Conservation (phyloP, 495 filamentous ascomycete genomes). For the Viridothelium virens region DNA sequence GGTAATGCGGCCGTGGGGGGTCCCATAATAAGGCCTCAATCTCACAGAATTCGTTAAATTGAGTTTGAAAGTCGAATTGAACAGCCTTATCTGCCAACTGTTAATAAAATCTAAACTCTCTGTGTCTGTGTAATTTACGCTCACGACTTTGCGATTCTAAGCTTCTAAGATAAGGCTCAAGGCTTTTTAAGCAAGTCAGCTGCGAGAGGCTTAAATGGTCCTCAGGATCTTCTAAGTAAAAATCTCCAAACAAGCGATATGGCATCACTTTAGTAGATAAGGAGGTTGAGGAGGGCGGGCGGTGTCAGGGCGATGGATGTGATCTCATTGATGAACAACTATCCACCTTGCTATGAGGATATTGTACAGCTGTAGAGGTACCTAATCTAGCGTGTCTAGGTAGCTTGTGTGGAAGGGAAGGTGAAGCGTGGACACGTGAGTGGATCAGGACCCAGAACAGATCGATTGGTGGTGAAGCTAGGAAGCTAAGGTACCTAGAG, state of each 20-base stretch:
- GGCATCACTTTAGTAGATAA: neutral
- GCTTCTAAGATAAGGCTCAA: neutral
- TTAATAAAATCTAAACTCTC: neutral
- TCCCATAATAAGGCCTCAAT: neutral
- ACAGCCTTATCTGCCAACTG: conserved; percentile 1
- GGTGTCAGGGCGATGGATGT: neutral
- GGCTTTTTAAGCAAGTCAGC: neutral
- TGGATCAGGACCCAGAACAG: too few species aligned
- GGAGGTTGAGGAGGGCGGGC: neutral
- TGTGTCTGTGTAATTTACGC: neutral
- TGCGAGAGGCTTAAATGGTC: neutral
- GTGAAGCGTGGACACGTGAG: too few species aligned
- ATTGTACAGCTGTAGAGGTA: conserved; percentile 1
- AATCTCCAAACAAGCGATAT: neutral
- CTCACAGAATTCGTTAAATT: neutral
- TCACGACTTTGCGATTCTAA: neutral
- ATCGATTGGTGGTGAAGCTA: too few species aligned
- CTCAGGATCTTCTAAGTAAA: neutral
- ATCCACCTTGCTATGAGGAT: neutral
- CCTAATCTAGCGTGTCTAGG: too few species aligned
- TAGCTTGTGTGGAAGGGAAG: neutral
- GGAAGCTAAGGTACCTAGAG: too few species aligned
- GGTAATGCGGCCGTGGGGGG: neutral
- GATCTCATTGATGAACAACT: neutral
- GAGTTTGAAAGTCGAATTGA: neutral